phyloP scores from a whole-genome alignment of 108 stramenopile genomes.

The Hondaea fermentalgiana region DNA sequence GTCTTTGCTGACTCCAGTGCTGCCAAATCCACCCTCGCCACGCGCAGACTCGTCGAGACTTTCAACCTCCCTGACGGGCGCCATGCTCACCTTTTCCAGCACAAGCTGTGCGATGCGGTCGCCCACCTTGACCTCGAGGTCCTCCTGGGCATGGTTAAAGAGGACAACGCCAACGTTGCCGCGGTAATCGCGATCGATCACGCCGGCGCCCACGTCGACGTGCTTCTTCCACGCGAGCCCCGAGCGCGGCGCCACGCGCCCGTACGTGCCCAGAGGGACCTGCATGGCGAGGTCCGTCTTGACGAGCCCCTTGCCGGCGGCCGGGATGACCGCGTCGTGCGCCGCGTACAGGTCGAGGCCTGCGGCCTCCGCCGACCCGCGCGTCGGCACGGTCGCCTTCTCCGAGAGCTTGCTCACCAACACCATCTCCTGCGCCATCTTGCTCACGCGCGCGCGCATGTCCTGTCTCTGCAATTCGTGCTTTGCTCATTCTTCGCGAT shows the following conservation, averaged over 20 bases:
- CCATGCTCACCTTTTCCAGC: slow-evolving; percentile 81
- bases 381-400: slow-evolving; percentile 24
- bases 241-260: slow-evolving; percentile 54
- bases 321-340: slow-evolving; percentile 46
- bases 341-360: slow-evolving; percentile 69
- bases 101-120: slow-evolving; percentile 98
- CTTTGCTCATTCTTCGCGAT: too few relatives aligned
- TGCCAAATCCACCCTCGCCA: slow-evolving; percentile 79
- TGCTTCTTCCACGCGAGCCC: slow-evolving; percentile 88
- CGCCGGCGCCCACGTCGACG: slow-evolving; percentile 93
- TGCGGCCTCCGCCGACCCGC: slow-evolving; percentile 60
- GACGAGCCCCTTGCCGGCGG: slow-evolving; percentile 73
- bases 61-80: slow-evolving; percentile 63
- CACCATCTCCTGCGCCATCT: neutral
- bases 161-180: slow-evolving; percentile 92
- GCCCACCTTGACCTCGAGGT: slow-evolving; percentile 70
- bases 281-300: slow-evolving; percentile 83
- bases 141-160: slow-evolving; percentile 83
- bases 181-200: slow-evolving; percentile 93
- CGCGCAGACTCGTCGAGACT: slow-evolving; percentile 68
- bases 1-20: slow-evolving; percentile 58
- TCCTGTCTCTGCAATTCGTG: too few relatives aligned
- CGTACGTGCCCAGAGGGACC: slow-evolving; percentile 85
- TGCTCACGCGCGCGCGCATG: neutral
- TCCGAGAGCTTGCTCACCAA: slow-evolving; percentile 24